Evolutionary conservation across 2,329 filamentous ascomycete species (phyloP).

Genomic region (Cordyceps cicadae): DNA sequence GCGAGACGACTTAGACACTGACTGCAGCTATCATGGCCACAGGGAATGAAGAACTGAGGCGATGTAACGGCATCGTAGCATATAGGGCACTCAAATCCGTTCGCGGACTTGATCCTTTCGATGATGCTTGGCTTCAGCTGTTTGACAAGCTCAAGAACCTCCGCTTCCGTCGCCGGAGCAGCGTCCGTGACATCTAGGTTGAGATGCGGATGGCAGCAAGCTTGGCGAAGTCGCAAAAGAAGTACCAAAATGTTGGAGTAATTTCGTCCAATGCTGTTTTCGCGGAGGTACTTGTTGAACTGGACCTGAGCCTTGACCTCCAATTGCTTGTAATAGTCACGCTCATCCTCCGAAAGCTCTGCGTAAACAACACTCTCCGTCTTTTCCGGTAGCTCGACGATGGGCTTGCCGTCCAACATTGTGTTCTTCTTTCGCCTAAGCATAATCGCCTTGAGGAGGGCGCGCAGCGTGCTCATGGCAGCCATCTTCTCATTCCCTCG

Average conservation of each 20-base stretch:
- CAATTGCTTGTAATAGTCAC: slow-evolving; percentile 68
- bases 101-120: slow-evolving; percentile 49
- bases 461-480: slow-evolving; percentile 65
- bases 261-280: slow-evolving; percentile 55
- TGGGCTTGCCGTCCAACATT: slow-evolving; percentile 69
- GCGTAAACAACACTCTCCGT: slow-evolving; percentile 70
- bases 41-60: slow-evolving; percentile 71
- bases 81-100: slow-evolving; percentile 70
- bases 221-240: slow-evolving; percentile 72
- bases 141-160: slow-evolving; percentile 56
- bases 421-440: slow-evolving; percentile 76
- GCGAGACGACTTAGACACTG: slow-evolving; percentile 67
- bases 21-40: slow-evolving; percentile 70
- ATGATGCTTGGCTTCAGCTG: slow-evolving; percentile 53
- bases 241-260: slow-evolving; percentile 78
- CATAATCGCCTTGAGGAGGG: slow-evolving; percentile 70
- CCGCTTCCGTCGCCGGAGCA: slow-evolving; percentile 31
- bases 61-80: slow-evolving; percentile 71
- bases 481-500: slow-evolving; percentile 44
- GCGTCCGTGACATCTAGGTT: slow-evolving; percentile 28
- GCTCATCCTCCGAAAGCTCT: slow-evolving; percentile 63
- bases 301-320: slow-evolving; percentile 58
- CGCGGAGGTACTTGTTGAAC: slow-evolving; percentile 69
- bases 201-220: slow-evolving; percentile 36
- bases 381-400: slow-evolving; percentile 67